Evolutionary conservation across 2,329 filamentous ascomycete genomes (phyloP).

Genomic region (Cytospora leucostoma): DNA sequence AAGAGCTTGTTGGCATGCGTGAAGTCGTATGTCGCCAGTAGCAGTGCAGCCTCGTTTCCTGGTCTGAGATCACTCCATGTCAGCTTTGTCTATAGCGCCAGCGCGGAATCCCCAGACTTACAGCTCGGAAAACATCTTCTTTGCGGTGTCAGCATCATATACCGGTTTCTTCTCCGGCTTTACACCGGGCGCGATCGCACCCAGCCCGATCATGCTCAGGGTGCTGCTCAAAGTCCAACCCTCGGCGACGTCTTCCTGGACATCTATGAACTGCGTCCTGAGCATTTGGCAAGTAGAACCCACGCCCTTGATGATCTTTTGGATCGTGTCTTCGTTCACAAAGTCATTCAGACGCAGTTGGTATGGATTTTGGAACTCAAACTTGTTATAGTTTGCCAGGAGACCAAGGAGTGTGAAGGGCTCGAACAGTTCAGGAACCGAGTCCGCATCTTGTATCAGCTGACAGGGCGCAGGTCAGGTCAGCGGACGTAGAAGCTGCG

Average conservation of each 20-base stretch:
- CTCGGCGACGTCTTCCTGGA: slow-evolving; percentile 88
- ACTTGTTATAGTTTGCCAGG: slow-evolving; percentile 98
- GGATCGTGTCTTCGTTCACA: slow-evolving; percentile 86
- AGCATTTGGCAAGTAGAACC: slow-evolving; percentile 69
- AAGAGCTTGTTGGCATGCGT: slow-evolving; percentile 94
- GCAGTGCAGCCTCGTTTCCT: slow-evolving; percentile 72
- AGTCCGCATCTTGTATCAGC: slow-evolving; percentile 80
- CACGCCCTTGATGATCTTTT: slow-evolving; percentile 76
- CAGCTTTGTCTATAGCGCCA: not conserved
- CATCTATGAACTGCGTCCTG: slow-evolving; percentile 75
- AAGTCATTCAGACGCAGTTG: slow-evolving; percentile 90
- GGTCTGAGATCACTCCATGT: slow-evolving; percentile 56
- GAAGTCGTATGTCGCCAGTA: slow-evolving; percentile 91
- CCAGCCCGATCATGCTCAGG: slow-evolving; percentile 80
- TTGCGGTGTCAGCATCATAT: slow-evolving; percentile 77
- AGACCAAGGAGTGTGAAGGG: slow-evolving; percentile 84
- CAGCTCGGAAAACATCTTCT: slow-evolving; percentile 77
- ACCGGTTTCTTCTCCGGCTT: slow-evolving; percentile 62
- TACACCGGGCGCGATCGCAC: slow-evolving; percentile 69
- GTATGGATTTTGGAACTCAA: slow-evolving; percentile 97
- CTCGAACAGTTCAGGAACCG: slow-evolving; percentile 62
- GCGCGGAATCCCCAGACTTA: slow-evolving; percentile 49
- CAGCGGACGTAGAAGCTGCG: not conserved
- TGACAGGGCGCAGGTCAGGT: slow-evolving; percentile 37
- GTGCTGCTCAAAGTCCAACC: slow-evolving; percentile 84